Base-by-base conservation (phyloP, 169 alveolate genomes). In the Pseudocohnilembus persalinus region DNA sequence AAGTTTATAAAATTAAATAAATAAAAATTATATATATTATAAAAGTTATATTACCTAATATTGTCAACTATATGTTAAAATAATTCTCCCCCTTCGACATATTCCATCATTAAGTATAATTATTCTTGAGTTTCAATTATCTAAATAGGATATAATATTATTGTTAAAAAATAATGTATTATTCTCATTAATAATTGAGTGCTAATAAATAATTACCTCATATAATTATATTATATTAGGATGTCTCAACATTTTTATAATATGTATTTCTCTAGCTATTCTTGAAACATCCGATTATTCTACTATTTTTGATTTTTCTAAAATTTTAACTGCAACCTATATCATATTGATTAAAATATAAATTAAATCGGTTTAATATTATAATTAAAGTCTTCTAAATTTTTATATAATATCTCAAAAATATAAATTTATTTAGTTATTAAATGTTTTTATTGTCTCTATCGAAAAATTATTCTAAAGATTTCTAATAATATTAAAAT, bases 51-150 rank as follows among this genome's bases (percentile, higher is more conserved):
- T 15, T 33, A 77, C 82, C 92, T 87, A 29, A 76, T 64, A 72
- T 90, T 92, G 49, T 89, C 89, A 15, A 92, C 96, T 20, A 96
- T 96, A 84, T 93, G 95, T 89, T 97, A 98, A 87, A 96, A 97
- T 49, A 97, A 92, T 92, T 97, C 99, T 29, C 98, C 98, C 0
- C 97, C 97, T 35, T 95, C 77, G 0, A 97, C 96, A 82, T 94
- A 96, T 91, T 97, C 99, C 97, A 97, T 96, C 24, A 97, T 96
- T 78, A 97, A 89, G 83, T 93, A 96, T 77, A 97, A 82, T 74
- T 94, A 92, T 28, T 92, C 87, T 1, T 90, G 92, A 0, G 98
- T 95, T 87, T 96, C 98, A 68, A 97, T 92, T 74, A 96, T 94
- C 92, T 96, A 96, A 80, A 93, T 93, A 65, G 94, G 93, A 83